Evolutionary conservation across 768 basidiomycete species (phyloP).

Genomic region (Lactarius hatsudake): DNA sequence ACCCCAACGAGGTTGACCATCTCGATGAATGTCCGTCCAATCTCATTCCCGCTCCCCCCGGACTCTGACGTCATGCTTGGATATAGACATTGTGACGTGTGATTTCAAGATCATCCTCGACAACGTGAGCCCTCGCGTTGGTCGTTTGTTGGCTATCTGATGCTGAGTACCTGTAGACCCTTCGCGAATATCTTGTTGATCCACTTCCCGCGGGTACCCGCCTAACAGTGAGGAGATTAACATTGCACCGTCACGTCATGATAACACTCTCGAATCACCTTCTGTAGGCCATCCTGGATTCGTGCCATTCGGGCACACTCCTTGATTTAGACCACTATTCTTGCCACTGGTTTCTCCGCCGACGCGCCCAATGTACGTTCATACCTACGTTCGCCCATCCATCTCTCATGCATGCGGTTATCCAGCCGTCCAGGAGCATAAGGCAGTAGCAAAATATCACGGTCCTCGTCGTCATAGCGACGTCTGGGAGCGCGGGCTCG

Average conservation of each 20-base stretch:
- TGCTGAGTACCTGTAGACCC: slow-evolving; percentile 13
- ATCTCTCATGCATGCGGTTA: background rate
- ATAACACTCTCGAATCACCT: background rate
- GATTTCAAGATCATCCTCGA: slow-evolving; percentile 21
- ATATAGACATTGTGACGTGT: slow-evolving; percentile 12
- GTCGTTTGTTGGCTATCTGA: background rate
- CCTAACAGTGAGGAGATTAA: slow-evolving; percentile 19
- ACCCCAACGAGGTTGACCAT: slow-evolving; percentile 5
- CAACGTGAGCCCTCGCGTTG: slow-evolving; percentile 17
- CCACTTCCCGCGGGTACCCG: slow-evolving; percentile 22
- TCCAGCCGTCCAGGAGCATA: background rate
- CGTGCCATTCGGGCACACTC: slow-evolving; percentile 29
- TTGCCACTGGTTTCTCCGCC: slow-evolving; percentile 12
- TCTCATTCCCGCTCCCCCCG: background rate
- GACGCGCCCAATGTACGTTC: slow-evolving; percentile 1
- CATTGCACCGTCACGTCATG: background rate
- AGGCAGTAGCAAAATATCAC: background rate
- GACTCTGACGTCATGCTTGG: background rate
- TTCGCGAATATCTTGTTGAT: slow-evolving; percentile 25
- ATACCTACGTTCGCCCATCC: background rate
- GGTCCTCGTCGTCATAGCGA: slow-evolving; percentile 4
- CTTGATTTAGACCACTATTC: slow-evolving; percentile 28
- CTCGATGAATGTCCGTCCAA: slow-evolving; percentile 12
- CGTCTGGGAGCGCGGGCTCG: background rate
- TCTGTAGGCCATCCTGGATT: slow-evolving; percentile 28